phyloP scores from a whole-genome alignment of 2,329 filamentous ascomycete genomes.

The Aotearoamyces nothofagi region DNA sequence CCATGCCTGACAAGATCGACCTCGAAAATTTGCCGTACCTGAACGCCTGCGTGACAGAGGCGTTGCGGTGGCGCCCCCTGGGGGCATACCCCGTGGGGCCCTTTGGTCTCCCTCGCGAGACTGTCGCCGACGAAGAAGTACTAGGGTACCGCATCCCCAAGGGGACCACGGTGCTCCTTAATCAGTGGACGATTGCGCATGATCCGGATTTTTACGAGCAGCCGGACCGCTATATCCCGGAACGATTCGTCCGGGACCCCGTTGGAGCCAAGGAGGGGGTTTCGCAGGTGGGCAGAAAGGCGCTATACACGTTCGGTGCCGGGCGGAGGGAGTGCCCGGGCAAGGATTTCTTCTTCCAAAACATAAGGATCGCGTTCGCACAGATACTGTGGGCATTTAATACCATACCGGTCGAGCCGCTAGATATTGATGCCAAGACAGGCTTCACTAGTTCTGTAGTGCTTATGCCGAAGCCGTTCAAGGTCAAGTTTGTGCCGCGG shows the following conservation, averaged over 20 bases:
- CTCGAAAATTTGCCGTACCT: conserved; percentile 16
- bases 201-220: conserved; percentile 4
- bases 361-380: no score
- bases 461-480: no score
- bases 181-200: background rate
- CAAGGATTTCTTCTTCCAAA: no score
- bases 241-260: conserved; percentile 12
- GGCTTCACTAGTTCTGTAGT: no score
- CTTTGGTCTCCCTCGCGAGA: conserved; percentile 34
- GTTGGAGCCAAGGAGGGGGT: background rate
- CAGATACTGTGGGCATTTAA: no score
- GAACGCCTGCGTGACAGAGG: conserved; percentile 16
- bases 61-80: conserved; percentile 26
- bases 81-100: conserved; percentile 32
- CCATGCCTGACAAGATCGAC: conserved; percentile 9
- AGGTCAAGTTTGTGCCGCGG: no score
- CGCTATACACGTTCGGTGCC: conserved; percentile 18
- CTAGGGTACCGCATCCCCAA: conserved; percentile 37
- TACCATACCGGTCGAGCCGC: conserved; percentile 9
- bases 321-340: conserved; percentile 36
- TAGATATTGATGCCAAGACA: no score
- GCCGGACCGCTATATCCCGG: conserved; percentile 17
- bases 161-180: conserved; percentile 34
- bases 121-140: conserved; percentile 38
- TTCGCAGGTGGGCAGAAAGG: background rate